Percentiles rank a stretch among this genome's conserved stretches.
phyloP scores from a whole-genome alignment of 1,284 basidiomycete genomes.

The Trichosporon sp. region DNA sequence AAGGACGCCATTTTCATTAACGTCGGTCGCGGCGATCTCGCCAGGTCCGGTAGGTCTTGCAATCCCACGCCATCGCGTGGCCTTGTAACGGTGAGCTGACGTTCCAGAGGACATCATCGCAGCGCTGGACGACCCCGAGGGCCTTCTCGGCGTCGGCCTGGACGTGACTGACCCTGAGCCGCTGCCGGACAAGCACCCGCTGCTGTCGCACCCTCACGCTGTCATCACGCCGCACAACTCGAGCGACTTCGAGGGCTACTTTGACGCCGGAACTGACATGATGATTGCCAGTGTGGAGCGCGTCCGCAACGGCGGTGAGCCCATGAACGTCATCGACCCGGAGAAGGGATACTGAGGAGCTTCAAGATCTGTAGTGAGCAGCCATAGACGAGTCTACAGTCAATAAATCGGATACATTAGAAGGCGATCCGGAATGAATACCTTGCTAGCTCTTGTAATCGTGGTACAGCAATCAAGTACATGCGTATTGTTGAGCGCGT shows the following conservation, averaged over 20 bases:
- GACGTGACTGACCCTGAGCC: conserved; percentile 50
- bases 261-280: conserved; percentile 39
- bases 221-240: conserved; percentile 44
- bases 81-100: neutral
- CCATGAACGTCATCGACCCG: conserved; percentile 40
- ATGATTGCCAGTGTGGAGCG: conserved; percentile 46
- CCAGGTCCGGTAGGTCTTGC: conserved; percentile 31
- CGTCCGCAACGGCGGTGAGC: conserved; percentile 29
- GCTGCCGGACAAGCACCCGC: conserved; percentile 36
- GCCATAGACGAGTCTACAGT: neutral
- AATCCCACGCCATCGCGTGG: too few relatives aligned
- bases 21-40: conserved; percentile 45
- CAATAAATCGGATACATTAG: neutral
- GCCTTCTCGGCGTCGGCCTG: conserved; percentile 36
- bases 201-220: conserved; percentile 40
- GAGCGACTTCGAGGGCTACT: conserved; percentile 37
- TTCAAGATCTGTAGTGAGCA: neutral
- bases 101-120: conserved; percentile 2
- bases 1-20: conserved; percentile 44
- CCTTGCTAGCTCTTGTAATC: neutral
- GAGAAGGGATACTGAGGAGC: conserved; percentile 41
- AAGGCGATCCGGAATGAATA: neutral
- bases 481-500: neutral
- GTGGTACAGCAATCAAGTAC: conserved; percentile 4
- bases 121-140: conserved; percentile 10